Conservation (phyloP, 495 filamentous ascomycete genomes). For the Venustampulla echinocandica region DNA sequence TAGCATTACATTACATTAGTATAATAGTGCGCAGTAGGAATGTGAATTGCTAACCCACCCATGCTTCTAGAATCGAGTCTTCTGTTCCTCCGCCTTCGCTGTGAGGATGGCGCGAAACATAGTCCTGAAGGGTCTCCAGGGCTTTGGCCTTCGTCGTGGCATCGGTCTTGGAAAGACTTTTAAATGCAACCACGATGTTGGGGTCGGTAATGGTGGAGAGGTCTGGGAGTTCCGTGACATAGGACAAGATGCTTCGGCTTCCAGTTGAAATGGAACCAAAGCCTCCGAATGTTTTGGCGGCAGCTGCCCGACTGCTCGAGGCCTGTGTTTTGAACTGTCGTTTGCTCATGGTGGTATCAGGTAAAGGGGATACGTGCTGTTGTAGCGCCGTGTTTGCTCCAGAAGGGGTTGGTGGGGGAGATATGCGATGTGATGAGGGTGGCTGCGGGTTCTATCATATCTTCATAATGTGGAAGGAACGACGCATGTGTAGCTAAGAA, state of each 20-base stretch:
- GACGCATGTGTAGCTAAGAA: too few relatives aligned
- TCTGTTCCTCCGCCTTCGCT: conserved; percentile 49
- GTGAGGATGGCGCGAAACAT: conserved; percentile 42
- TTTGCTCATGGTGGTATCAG: conserved; percentile 38
- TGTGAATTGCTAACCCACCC: conserved; percentile 45
- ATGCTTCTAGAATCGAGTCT: conserved; percentile 71
- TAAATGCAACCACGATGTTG: conserved; percentile 78
- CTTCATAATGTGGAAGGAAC: too few relatives aligned
- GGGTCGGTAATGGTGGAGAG: conserved; percentile 67
- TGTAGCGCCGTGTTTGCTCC: too few relatives aligned
- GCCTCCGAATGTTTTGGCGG: conserved; percentile 35
- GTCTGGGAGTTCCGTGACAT: conserved; percentile 77
- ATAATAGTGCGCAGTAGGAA: conserved; percentile 22
- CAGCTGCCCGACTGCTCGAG: conserved; percentile 55
- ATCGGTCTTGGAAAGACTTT: conserved; percentile 88
- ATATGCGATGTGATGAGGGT: too few relatives aligned
- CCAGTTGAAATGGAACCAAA: conserved; percentile 34
- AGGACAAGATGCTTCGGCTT: conserved; percentile 58
- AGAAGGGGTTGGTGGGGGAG: too few relatives aligned
- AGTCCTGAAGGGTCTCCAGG: conserved; percentile 69
- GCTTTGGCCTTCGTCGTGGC: conserved; percentile 88
- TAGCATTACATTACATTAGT: conserved; percentile 40
- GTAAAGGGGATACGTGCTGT: neutral
- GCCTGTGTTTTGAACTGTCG: conserved; percentile 60
- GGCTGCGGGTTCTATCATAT: too few relatives aligned